Conservation (phyloP, 768 basidiomycete species). For the Suillus discolor region DNA sequence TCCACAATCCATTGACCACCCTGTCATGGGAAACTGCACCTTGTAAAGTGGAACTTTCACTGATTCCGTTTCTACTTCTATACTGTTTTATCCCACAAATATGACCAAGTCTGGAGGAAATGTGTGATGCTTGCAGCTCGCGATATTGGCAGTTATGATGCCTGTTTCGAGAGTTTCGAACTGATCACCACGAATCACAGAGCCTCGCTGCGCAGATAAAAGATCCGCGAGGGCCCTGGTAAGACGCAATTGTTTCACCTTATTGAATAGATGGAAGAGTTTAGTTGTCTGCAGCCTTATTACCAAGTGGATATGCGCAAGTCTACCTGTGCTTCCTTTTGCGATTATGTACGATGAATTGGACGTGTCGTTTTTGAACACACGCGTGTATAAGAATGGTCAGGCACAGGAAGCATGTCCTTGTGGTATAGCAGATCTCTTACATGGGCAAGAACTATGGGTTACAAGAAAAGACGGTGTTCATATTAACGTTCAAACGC, state of each 20-base stretch:
- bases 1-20: not conserved
- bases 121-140: slow-evolving; percentile 6
- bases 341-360: too few species aligned
- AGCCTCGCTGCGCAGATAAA: slow-evolving; percentile 30
- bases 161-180: slow-evolving; percentile 16
- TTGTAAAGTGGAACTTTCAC: not conserved
- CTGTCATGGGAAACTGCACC: not conserved
- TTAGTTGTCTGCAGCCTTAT: slow-evolving; percentile 11
- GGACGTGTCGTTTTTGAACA: not conserved
- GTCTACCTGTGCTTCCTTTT: not conserved
- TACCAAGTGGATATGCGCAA: not conserved
- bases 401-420: not conserved
- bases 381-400: not conserved
- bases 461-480: not conserved
- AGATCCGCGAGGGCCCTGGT: slow-evolving; percentile 29
- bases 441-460: not conserved
- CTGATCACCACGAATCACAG: slow-evolving; percentile 35
- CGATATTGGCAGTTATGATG: not conserved
- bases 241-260: slow-evolving; percentile 27
- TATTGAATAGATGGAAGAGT: slow-evolving; percentile 45
- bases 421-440: not conserved
- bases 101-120: slow-evolving; percentile 17
- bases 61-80: slow-evolving; percentile 30
- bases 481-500: not conserved
- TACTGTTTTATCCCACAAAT: slow-evolving; percentile 22